A percentile compares a stretch with the other conserved stretches of the same genome.
These are phyloP conservation scores for Podila epicladia DNA, from an alignment of 192 early-diverging fungal species.

Conservation along the genomic window DNA sequence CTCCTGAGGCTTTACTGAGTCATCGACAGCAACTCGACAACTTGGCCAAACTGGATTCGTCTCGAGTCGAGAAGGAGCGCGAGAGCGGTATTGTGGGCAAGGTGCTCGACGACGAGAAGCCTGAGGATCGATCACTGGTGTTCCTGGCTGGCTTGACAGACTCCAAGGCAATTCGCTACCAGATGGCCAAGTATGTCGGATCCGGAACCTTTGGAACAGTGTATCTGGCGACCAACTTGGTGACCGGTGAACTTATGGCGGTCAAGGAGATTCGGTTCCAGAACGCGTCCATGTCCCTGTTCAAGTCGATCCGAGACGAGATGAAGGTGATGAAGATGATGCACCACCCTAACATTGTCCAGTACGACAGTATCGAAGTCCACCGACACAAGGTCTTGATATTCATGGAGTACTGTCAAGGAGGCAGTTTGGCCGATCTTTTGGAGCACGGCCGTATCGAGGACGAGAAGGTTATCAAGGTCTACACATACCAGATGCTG, in stretches of 20 bases:
- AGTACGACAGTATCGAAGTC: conserved; percentile 92
- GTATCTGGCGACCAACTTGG: conserved; percentile 85
- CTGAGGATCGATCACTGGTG: conserved; percentile 82
- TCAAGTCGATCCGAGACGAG: conserved; percentile 85
- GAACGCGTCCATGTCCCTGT: conserved; percentile 68
- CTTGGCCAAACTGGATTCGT: conserved; percentile 65
- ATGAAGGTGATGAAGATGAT: conserved; percentile 93
- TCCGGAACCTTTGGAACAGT: conserved; percentile 91
- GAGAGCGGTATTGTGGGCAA: conserved; percentile 72
- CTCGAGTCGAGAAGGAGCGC: conserved; percentile 46
- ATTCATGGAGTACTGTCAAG: conserved; percentile 93
- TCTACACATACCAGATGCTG: conserved; percentile 85
- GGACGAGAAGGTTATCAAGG: conserved; percentile 75
- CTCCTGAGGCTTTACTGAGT: conserved; percentile 49
- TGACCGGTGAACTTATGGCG: conserved; percentile 87
- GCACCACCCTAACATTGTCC: conserved; percentile 89
- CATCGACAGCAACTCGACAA: conserved; percentile 29
- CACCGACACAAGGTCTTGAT: conserved; percentile 88
- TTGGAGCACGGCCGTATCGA: conserved; percentile 84
- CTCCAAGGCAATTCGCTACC: conserved; percentile 87
- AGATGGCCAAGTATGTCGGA: conserved; percentile 85
- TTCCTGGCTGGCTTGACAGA: conserved; percentile 80
- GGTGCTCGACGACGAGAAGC: conserved; percentile 79
- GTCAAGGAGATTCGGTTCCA: conserved; percentile 93
- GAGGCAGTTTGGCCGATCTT: conserved; percentile 75